These are phyloP conservation scores for Talaromyces sp. DNA, from an alignment of 2,329 filamentous ascomycete species.

Conservation along the genomic window DNA sequence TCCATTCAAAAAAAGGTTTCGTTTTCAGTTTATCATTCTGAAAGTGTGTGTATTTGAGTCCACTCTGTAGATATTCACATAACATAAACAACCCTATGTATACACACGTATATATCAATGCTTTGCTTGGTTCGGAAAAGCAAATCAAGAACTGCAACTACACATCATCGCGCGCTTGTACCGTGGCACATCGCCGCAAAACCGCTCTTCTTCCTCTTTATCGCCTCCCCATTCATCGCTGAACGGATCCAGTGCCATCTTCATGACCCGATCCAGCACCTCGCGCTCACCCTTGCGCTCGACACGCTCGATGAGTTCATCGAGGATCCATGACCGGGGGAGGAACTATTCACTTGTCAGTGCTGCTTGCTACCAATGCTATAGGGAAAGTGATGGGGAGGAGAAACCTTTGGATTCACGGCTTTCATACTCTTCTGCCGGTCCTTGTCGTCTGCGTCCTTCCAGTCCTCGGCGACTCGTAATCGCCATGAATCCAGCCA, in stretches of 20 bases:
- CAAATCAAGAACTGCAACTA: conserved; percentile 74
- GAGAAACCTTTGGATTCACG: conserved; percentile 71
- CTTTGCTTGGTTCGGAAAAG: background rate
- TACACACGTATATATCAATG: background rate
- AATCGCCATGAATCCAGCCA: conserved; percentile 79
- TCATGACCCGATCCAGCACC: conserved; percentile 70
- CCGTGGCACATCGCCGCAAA: conserved; percentile 78
- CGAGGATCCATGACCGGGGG: conserved; percentile 83
- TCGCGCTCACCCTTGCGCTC: conserved; percentile 78
- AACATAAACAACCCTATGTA: background rate
- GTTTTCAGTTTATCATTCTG: background rate
- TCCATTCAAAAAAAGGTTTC: background rate
- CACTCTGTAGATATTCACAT: background rate
- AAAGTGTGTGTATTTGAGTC: background rate
- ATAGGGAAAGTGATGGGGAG: too few relatives aligned
- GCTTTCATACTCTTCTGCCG: conserved; percentile 69
- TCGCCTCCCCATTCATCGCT: conserved; percentile 61
- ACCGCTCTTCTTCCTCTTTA: conserved; percentile 69
- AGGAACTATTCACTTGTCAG: conserved; percentile 56
- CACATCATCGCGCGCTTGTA: conserved; percentile 80
- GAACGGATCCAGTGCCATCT: conserved; percentile 79
- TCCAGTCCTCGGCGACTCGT: conserved; percentile 72
- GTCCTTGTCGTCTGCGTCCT: conserved; percentile 53
- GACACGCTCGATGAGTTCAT: conserved; percentile 85
- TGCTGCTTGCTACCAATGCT: too few relatives aligned